A percentile compares a stretch with the other conserved stretches of the same genome.
Evolutionary conservation across 192 early-diverging fungal genomes (phyloP).

Genomic region (Coemansia sp.): DNA sequence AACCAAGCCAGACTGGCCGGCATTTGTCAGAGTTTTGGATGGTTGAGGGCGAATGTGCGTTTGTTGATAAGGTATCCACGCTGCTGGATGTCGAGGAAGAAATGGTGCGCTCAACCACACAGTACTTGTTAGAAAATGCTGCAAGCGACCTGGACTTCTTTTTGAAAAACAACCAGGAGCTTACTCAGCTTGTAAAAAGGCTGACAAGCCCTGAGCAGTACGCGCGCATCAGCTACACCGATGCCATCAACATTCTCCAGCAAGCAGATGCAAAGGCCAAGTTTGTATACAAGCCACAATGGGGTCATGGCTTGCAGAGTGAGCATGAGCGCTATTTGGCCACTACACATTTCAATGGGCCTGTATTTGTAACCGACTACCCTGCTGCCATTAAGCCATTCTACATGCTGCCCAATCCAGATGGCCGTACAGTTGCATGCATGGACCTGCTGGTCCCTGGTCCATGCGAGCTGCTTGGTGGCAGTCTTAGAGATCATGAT

Average conservation of each 20-base stretch:
- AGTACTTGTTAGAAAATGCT: conserved; percentile 54
- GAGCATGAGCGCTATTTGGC: conserved; percentile 87
- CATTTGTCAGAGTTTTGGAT: conserved; percentile 95
- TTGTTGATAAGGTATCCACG: conserved; percentile 60
- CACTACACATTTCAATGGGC: conserved; percentile 56
- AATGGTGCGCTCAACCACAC: conserved; percentile 58
- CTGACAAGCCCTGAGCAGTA: conserved; percentile 54
- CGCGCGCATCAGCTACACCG: conserved; percentile 69
- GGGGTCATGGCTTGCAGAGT: conserved; percentile 73
- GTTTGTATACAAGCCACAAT: conserved; percentile 66
- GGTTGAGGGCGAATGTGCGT: conserved; percentile 85
- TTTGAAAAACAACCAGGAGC: conserved; percentile 54
- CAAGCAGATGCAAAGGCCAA: conserved; percentile 40
- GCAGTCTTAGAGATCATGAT: conserved; percentile 76
- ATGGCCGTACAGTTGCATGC: conserved; percentile 70
- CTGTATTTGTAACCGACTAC: conserved; percentile 92
- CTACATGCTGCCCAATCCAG: conserved; percentile 72
- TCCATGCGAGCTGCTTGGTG: conserved; percentile 82
- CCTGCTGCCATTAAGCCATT: conserved; percentile 79
- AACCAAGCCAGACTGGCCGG: conserved; percentile 73
- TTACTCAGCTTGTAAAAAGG: conserved; percentile 32
- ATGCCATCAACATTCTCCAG: conserved; percentile 71
- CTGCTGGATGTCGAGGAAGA: conserved; percentile 72
- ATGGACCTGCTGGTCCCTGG: conserved; percentile 81
- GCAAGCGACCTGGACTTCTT: conserved; percentile 57